Evolutionary conservation across 164 flowering plant genomes (phyloP).

Genomic region (Annona squamosa): DNA sequence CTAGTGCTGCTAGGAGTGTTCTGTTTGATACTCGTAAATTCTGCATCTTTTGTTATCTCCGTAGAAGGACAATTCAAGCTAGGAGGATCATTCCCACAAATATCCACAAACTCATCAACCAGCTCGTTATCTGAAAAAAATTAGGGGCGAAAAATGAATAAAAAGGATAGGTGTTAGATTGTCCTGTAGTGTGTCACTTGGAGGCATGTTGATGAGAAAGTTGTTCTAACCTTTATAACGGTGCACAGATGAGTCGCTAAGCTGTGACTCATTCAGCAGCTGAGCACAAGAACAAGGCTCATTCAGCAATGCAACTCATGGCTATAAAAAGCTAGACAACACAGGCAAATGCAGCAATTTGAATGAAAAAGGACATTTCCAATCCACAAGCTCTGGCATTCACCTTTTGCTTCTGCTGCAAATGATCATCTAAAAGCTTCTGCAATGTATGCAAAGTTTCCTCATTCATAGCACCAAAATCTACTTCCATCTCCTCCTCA

Average conservation of each 20-base stretch:
- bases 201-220: background rate
- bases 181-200: background rate
- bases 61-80: conserved; percentile 53
- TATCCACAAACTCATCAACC: conserved; percentile 70
- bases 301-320: background rate
- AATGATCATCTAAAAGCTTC: conserved; percentile 62
- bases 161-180: background rate
- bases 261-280: conserved; percentile 52
- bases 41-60: conserved; percentile 62
- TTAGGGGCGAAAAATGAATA: background rate
- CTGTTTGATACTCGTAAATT: conserved; percentile 39
- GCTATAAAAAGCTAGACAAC: background rate
- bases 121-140: conserved; percentile 43
- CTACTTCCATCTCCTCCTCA: conserved; percentile 86
- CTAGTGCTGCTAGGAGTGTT: conserved; percentile 69
- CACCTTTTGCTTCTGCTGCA: conserved; percentile 38
- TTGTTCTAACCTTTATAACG: conserved; percentile 47
- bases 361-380: conserved; percentile 38
- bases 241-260: conserved; percentile 51
- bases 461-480: conserved; percentile 56
- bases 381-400: conserved; percentile 55
- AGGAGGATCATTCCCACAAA: conserved; percentile 73
- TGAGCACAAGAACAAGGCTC: conserved; percentile 19
- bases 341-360: background rate
- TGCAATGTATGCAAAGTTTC: conserved; percentile 54